Percentiles rank a stretch among this genome's conserved stretches.
Conservation (phyloP, 805 yeast species). For the Candida maris region DNA sequence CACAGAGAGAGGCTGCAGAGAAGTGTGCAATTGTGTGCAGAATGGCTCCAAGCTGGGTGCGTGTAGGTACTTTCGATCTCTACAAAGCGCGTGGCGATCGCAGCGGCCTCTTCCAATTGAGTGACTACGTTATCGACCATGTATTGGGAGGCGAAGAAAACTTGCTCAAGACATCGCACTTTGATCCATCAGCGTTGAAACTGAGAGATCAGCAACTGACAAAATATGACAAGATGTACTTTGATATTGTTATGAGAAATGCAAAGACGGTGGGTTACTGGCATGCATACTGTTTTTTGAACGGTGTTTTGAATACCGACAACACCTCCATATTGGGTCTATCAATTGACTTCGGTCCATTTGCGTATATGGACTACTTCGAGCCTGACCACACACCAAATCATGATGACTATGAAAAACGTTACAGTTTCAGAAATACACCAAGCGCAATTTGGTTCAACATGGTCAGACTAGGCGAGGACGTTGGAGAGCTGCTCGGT, state of each 20-base stretch:
- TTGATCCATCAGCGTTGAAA: constrained; percentile 28
- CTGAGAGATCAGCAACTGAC: constrained; percentile 37
- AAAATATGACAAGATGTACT: constrained; percentile 65
- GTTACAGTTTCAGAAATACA: constrained; percentile 80
- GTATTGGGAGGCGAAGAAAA: constrained; percentile 43
- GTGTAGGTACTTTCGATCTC: constrained; percentile 86
- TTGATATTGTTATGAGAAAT: constrained; percentile 68
- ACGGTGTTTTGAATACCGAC: constrained; percentile 94
- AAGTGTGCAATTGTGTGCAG: constrained; percentile 82
- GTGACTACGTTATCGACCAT: constrained; percentile 70
- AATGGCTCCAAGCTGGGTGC: constrained; percentile 80
- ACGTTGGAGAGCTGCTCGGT: constrained; percentile 76
- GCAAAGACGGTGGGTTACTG: constrained; percentile 77
- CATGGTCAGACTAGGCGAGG: constrained; percentile 77
- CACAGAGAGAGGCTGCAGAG: constrained; percentile 69
- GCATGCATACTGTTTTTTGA: constrained; percentile 89
- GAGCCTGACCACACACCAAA: constrained; percentile 84
- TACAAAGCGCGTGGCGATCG: constrained; percentile 72
- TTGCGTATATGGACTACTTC: constrained; percentile 82
- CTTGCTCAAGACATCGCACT: constrained; percentile 28
- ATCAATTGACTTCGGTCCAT: constrained; percentile 93
- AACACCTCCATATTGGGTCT: constrained; percentile 88
- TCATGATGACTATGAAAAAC: constrained; percentile 68
- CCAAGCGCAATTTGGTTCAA: constrained; percentile 95
- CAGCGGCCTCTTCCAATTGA: constrained; percentile 53